phyloP scores from a whole-genome alignment of 345 rosid species.

The Gossypioides kirkii region DNA sequence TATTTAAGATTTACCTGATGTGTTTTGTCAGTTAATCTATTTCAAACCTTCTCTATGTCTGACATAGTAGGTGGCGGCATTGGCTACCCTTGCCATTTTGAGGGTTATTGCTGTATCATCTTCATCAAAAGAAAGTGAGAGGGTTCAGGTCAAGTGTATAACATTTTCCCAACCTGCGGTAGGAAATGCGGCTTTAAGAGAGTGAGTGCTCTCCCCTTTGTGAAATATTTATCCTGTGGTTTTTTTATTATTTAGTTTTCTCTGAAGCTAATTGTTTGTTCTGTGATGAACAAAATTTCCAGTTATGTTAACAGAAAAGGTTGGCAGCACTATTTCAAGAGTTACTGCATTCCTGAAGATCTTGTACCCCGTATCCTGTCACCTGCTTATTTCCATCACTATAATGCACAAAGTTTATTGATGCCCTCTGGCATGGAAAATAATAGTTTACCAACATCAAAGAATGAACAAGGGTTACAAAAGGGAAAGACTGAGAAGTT shows the following conservation, averaged over 20 bases:
- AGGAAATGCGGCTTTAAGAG: conserved; percentile 94
- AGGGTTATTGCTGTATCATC: conserved; percentile 84
- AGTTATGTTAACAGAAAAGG: conserved; percentile 88
- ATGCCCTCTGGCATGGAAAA: conserved; percentile 31
- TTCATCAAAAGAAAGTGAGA: conserved; percentile 57
- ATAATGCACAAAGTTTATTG: conserved; percentile 59
- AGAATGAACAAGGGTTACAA: conserved; percentile 31
- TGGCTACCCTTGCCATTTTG: conserved; percentile 95
- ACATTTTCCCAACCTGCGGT: conserved; percentile 97
- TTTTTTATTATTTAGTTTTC: neutral
- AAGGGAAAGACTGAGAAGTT: conserved; percentile 41
- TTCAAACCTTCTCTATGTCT: conserved; percentile 7
- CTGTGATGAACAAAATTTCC: neutral
- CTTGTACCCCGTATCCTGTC: conserved; percentile 88
- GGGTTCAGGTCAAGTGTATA: conserved; percentile 77
- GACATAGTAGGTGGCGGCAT: conserved; percentile 69
- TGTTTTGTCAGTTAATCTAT: conserved; percentile 2
- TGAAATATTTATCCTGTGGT: conserved; percentile 3
- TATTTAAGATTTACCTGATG: conserved; percentile 8
- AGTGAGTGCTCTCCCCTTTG: conserved; percentile 40
- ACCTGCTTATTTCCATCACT: conserved; percentile 96
- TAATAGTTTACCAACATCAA: conserved; percentile 27
- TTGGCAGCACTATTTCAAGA: conserved; percentile 92
- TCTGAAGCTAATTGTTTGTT: conserved; percentile 1
- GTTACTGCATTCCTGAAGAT: conserved; percentile 97